phyloP scores from a whole-genome alignment of 805 yeast genomes.

The Yueomyces sinensis region DNA sequence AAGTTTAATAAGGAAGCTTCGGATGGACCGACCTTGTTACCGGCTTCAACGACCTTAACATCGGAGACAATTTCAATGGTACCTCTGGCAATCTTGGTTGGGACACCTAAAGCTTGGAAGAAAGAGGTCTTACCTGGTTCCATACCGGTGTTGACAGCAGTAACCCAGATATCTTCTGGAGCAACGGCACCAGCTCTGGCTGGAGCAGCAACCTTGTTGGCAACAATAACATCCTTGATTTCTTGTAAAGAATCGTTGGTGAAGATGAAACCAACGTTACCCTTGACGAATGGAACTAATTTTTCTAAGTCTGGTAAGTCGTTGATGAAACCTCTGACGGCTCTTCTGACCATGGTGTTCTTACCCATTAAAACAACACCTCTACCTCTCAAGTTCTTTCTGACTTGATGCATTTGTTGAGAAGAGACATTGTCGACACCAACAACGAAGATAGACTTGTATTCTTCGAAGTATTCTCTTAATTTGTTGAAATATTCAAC shows the following conservation, averaged over 20 bases:
- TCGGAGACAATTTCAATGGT: conserved; percentile 98
- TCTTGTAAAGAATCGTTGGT: conserved; percentile 90
- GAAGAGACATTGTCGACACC: conserved; percentile 99
- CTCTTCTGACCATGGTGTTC: conserved; percentile 99
- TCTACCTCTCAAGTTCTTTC: conserved; percentile 89
- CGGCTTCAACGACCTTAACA: conserved; percentile 85
- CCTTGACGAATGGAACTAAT: conserved; percentile 86
- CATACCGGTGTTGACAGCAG: conserved; percentile 99
- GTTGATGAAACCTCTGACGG: conserved; percentile 86
- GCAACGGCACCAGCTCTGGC: conserved; percentile 99
- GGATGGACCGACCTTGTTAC: conserved; percentile 92
- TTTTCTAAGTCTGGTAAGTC: conserved; percentile 96
- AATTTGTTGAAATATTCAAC: conserved; percentile 89
- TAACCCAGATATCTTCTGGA: conserved; percentile 93
- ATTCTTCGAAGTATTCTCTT: conserved; percentile 89
- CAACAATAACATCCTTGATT: conserved; percentile 75
- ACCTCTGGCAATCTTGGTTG: conserved; percentile 99
- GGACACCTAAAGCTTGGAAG: conserved; percentile 99
- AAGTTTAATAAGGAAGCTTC: conserved; percentile 98
- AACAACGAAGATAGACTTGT: conserved; percentile 96
- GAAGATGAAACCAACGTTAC: conserved; percentile 99
- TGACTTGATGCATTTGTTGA: conserved; percentile 99
- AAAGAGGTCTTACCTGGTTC: conserved; percentile 99
- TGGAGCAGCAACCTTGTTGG: conserved; percentile 99
- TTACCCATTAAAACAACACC: conserved; percentile 99